Evolutionary conservation across 352 stramenopile genomes (phyloP), one percentile per base, ranked within the genome.

Genomic region (Globisporangium splendens): DNA sequence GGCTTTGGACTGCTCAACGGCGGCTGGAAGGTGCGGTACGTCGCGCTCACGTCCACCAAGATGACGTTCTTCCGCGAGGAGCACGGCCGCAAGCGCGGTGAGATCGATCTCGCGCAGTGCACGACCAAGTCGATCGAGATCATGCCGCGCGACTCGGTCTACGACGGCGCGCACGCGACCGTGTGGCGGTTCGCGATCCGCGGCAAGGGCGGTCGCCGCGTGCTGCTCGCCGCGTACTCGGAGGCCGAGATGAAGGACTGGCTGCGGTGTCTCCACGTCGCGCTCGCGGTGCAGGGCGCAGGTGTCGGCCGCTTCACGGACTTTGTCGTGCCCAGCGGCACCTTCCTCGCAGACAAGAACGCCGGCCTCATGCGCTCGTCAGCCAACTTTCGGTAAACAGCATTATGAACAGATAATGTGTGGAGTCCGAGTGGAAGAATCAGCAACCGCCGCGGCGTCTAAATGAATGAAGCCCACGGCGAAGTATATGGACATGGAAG

Each of bases 181-280:
- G 88, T 94, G 77, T 94, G 85, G 85, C 76, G 85, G 39, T 89
- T 94, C 43, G 80, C 79, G 1, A 83, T 94, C 46, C 74, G 77
- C n/a, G 66, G 63, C 44, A 86, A 86, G 22, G 73, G 62, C 18
- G 73, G 62, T 11, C 71, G 83, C 17, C 82, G 85, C 53, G 75
- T 93, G 31, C 48, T 94, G 47, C 53, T 94, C 18, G 80, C 79
- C 43, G 79, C 83, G n/a, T 89, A 91, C 63, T 86, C 80, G 41
- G 85, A 94, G 54, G 60, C 60, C 21, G 85, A 94, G 56, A 91
- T 94, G 83, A 94, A 94, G 54, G 72, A 91, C 51, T 94, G 85
- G 85, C 73, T 93, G 46, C 67, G 83, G 31, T 87, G 78, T 67
- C 68, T 94, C 42, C 83, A 92, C 54, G 77, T 92, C 51, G 83